Evolutionary conservation across 2,329 filamentous ascomycete genomes (phyloP).

Genomic region (Pezizomycotina sp.): DNA sequence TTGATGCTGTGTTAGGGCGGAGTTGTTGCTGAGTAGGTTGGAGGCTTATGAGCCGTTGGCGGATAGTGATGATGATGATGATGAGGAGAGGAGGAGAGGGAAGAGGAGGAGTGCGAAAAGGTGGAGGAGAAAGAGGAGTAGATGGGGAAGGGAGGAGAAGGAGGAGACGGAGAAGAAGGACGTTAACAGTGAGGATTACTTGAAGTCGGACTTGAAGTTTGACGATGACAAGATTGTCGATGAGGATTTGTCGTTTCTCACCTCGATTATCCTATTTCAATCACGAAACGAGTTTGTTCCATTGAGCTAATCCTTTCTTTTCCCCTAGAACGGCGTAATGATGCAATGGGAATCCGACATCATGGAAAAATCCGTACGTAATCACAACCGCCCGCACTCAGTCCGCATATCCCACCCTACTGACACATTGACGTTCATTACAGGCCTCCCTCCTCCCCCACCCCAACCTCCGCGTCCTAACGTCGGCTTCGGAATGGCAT

Average conservation of each 20-base stretch:
- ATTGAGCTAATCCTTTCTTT: conserved; percentile 33
- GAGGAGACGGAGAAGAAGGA: conserved; percentile 23
- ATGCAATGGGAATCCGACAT: conserved; percentile 85
- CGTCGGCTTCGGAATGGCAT: conserved; percentile 84
- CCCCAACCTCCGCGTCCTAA: conserved; percentile 57
- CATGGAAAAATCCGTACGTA: conserved; percentile 62
- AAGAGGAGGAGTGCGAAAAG: conserved; percentile 29
- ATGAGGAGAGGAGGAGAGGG: conserved; percentile 31
- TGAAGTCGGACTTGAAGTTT: conserved; percentile 8
- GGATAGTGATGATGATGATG: conserved; percentile 35
- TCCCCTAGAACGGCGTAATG: conserved; percentile 66
- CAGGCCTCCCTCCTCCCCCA: conserved; percentile 8
- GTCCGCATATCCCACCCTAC: conserved; percentile 8
- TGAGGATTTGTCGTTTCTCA: conserved; percentile 24
- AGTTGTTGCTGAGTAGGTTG: conserved; percentile 66
- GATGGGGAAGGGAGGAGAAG: conserved; percentile 21
- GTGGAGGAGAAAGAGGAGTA: conserved; percentile 24
- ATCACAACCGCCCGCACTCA: conserved; percentile 34
- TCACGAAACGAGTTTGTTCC: conserved; percentile 52
- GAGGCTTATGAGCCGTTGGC: conserved; percentile 63
- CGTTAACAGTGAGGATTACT: conserved; percentile 20
- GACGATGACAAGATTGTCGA: conserved; percentile 27
- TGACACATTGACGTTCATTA: conserved; percentile 18
- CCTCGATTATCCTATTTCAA: conserved; percentile 35
- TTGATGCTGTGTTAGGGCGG: conserved; percentile 78